phyloP scores from a whole-genome alignment of 2,329 filamentous ascomycete species.

The Parafenestella ontariensis region DNA sequence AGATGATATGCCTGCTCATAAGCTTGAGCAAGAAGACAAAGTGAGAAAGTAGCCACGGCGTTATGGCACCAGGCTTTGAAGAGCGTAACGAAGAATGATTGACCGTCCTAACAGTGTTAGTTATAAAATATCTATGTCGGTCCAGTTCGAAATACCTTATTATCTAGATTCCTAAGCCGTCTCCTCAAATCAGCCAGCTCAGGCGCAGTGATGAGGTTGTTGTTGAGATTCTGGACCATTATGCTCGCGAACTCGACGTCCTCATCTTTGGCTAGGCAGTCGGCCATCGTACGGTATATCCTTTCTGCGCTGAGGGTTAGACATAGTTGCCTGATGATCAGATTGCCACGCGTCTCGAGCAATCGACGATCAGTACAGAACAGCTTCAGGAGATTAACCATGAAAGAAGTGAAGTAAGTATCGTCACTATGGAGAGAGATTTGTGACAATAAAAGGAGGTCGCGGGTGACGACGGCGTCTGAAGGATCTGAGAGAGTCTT shows the following conservation, averaged over 20 bases:
- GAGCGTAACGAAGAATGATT: slow-evolving; percentile 91
- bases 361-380: slow-evolving; percentile 94
- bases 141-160: slow-evolving; percentile 54
- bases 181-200: slow-evolving; percentile 91
- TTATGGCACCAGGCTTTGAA: slow-evolving; percentile 99
- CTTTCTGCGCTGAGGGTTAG: slow-evolving; percentile 90
- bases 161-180: slow-evolving; percentile 86
- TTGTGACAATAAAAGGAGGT: slow-evolving; percentile 90
- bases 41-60: slow-evolving; percentile 93
- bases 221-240: slow-evolving; percentile 99
- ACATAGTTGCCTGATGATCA: slow-evolving; percentile 95
- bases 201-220: slow-evolving; percentile 97
- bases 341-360: slow-evolving; percentile 88
- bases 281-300: slow-evolving; percentile 93
- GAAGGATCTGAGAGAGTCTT: slow-evolving; percentile 96
- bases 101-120: slow-evolving; percentile 71
- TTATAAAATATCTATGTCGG: slow-evolving; percentile 52
- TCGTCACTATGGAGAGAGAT: slow-evolving; percentile 97
- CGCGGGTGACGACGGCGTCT: slow-evolving; percentile 93
- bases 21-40: slow-evolving; percentile 93
- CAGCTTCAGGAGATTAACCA: slow-evolving; percentile 93
- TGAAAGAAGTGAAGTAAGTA: slow-evolving; percentile 96
- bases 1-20: slow-evolving; percentile 98
- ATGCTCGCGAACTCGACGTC: slow-evolving; percentile 99
- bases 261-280: slow-evolving; percentile 97